Conservation (phyloP, 768 basidiomycete species). For the Gyrodon lividus region DNA sequence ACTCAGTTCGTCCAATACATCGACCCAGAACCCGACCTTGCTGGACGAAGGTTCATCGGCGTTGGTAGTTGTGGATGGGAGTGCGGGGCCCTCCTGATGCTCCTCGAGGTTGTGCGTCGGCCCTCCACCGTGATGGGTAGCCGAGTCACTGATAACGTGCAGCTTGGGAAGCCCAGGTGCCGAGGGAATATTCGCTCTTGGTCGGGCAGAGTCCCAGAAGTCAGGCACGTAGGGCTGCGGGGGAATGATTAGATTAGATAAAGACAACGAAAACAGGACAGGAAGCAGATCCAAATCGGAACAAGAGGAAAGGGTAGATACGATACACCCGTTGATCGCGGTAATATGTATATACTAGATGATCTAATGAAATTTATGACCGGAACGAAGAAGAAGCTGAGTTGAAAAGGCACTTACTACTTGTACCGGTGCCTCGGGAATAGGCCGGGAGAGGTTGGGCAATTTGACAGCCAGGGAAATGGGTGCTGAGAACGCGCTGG, state of each 20-base stretch:
- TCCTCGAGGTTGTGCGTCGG: constrained; percentile 43
- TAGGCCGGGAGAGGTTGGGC: constrained; percentile 52
- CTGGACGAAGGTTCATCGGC: constrained; percentile 14
- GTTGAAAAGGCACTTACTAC: constrained; percentile 45
- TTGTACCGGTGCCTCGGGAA: constrained; percentile 46
- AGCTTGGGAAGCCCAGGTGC: constrained; percentile 43
- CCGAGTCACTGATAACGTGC: constrained; percentile 46
- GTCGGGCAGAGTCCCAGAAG: constrained; percentile 54
- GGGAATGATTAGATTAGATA: constrained; percentile 1
- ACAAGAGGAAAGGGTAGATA: constrained; percentile 7
- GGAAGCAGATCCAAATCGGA: constrained; percentile 3
- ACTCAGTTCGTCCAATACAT: constrained; percentile 38
- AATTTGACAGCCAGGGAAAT: constrained; percentile 50
- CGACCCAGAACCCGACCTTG: constrained; percentile 28
- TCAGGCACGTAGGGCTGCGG: constrained; percentile 58
- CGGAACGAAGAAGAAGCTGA: constrained; percentile 2
- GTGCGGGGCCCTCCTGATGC: constrained; percentile 8
- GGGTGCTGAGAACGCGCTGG: constrained; percentile 17
- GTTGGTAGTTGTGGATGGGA: constrained; percentile 3
- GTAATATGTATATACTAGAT: not conserved
- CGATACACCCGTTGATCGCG: not conserved
- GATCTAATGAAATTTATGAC: not conserved
- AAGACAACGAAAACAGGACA: constrained; percentile 7
- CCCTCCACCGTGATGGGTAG: constrained; percentile 47
- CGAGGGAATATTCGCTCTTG: constrained; percentile 28